Conservation (phyloP, 495 filamentous ascomycete genomes). For the Penicillium lagena region DNA sequence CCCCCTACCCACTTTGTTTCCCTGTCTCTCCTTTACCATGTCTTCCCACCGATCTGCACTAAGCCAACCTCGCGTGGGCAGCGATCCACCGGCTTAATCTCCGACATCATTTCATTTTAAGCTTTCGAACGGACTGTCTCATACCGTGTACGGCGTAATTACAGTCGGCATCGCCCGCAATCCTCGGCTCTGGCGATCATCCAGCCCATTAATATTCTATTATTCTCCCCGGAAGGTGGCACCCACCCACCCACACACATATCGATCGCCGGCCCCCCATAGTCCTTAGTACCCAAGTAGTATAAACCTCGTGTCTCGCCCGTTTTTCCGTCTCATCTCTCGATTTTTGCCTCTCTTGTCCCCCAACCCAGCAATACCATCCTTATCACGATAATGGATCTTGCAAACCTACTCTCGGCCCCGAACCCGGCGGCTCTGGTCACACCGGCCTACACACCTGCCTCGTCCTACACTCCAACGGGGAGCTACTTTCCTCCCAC, state of each 20-base stretch:
- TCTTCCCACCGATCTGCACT: slow-evolving; percentile 21
- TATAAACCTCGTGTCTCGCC: neutral
- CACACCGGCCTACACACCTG: too few relatives aligned
- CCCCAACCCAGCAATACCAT: slow-evolving; percentile 1
- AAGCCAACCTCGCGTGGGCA: slow-evolving; percentile 17
- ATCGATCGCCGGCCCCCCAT: too few relatives aligned
- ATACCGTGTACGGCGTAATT: slow-evolving; percentile 3
- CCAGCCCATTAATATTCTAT: neutral
- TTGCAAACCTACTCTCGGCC: slow-evolving; percentile 34
- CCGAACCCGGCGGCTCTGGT: neutral
- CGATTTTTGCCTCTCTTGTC: slow-evolving; percentile 4
- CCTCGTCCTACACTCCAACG: too few relatives aligned
- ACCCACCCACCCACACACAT: too few relatives aligned
- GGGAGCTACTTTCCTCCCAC: too few relatives aligned
- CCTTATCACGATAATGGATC: slow-evolving; percentile 28
- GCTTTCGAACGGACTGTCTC: slow-evolving; percentile 36
- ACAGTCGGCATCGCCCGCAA: neutral
- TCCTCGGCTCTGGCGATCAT: neutral
- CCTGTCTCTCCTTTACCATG: too few relatives aligned
- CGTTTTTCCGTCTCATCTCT: neutral
- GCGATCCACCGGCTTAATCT: slow-evolving; percentile 20
- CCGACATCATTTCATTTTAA: slow-evolving; percentile 21
- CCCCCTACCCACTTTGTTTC: too few relatives aligned
- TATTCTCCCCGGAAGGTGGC: too few relatives aligned
- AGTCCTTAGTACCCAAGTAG: too few relatives aligned